Base-by-base conservation (phyloP, 177 flowering plant genomes). In the Tripterygium wilfordii region DNA sequence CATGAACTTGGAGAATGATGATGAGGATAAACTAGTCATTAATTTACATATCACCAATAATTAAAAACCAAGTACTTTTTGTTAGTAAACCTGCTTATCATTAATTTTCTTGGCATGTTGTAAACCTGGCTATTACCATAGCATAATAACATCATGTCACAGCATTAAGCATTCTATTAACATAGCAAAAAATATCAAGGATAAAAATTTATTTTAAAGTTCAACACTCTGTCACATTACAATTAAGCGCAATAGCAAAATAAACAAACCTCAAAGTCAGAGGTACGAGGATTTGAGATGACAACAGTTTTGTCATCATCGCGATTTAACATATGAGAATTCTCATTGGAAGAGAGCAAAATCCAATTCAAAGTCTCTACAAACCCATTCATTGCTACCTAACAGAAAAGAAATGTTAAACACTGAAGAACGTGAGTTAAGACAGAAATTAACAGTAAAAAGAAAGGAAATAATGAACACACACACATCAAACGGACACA, bases 301-400 rank as follows among this genome's bases (percentile, higher is more conserved):
- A 71, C 65, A 15, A 79, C 92, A 9, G 86, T 82, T 16, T 57
- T 53, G 53, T 86, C 80, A 78, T 85, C 96, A 40, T 74, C 64
- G 2, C 80, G 79, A 33, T 82, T 86, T 54, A 94, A 58, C 92
- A 86, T 74, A 48, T 76, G 49, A 68, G 77, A 81, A 45, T 75
- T 89, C 46, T 94, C 99, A 49, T 77, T 76, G 45, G 70, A 36
- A 12, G 99, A 89, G 66, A 96, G 83, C 42, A 94, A 57, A 56
- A 83, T 82, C 82, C 83, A 94, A 21, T 88, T 85, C 55, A 87
- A 56, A 14, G 87, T 95, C 77, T 94, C 97, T 1, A 90, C 72
- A 36, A 64, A 94, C 44, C 97, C 97, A 70, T 59, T 67, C 82
- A 74, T 68, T 18, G 90, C 96, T 61, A 86, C 64, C 99, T 92